These are phyloP conservation scores for Yamadazyma taylorii DNA, from an alignment of 1,139 yeast genomes.

Conservation along the genomic window DNA sequence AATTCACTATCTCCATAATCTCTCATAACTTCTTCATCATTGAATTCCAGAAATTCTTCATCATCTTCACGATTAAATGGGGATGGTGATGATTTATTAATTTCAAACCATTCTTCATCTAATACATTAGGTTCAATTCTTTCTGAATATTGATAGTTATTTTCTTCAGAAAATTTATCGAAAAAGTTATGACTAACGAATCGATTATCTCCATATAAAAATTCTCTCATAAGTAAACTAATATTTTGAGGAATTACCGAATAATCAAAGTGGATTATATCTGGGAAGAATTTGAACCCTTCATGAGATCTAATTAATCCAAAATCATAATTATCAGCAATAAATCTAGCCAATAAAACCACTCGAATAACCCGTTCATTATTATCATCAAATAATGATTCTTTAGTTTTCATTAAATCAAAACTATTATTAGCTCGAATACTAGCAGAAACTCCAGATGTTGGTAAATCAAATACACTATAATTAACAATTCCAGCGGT, in stretches of 20 bases:
- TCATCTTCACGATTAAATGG: slow-evolving; percentile 15
- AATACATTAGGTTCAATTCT: slow-evolving; percentile 10
- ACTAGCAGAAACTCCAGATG: slow-evolving; percentile 55
- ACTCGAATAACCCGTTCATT: slow-evolving; percentile 47
- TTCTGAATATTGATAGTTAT: slow-evolving; percentile 10
- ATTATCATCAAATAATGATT: slow-evolving; percentile 14
- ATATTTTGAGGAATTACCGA: slow-evolving; percentile 13
- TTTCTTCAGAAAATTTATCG: slow-evolving; percentile 22
- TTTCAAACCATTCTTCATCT: slow-evolving; percentile 30
- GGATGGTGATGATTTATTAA: slow-evolving; percentile 12
- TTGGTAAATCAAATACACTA: slow-evolving; percentile 64
- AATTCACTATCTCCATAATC: slow-evolving; percentile 8
- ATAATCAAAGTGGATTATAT: slow-evolving; percentile 22
- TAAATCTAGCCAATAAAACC: slow-evolving; percentile 45
- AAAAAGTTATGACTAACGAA: slow-evolving; percentile 44
- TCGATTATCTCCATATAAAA: slow-evolving; percentile 43
- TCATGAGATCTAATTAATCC: slow-evolving; percentile 50
- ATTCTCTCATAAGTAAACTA: slow-evolving; percentile 26
- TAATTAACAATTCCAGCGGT: slow-evolving; percentile 58
- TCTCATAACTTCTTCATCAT: slow-evolving; percentile 6
- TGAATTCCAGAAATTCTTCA: slow-evolving; percentile 16
- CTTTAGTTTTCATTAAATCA: slow-evolving; percentile 15
- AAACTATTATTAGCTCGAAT: slow-evolving; percentile 13
- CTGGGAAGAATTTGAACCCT: slow-evolving; percentile 43
- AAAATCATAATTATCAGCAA: slow-evolving; percentile 54